Percentiles rank a stretch among this genome's conserved stretches.
phyloP scores from a whole-genome alignment of 306 rosid genomes.

The Trifolium dubium region DNA sequence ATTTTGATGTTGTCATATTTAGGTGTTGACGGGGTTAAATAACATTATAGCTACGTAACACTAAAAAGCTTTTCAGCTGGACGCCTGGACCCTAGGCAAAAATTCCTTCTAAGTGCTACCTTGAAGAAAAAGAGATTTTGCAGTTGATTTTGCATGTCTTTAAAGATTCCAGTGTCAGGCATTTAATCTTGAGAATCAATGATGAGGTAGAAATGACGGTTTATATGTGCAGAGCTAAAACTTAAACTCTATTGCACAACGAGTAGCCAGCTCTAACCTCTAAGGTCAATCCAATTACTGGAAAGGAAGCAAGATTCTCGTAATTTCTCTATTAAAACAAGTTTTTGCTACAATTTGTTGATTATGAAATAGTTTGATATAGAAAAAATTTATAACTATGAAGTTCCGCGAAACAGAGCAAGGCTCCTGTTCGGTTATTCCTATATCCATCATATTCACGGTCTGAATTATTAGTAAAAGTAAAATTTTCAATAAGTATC shows the following conservation, averaged over 20 bases:
- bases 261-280: no score
- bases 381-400: not conserved
- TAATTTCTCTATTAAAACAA: not conserved
- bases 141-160: constrained; percentile 16
- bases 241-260: not conserved
- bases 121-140: not conserved
- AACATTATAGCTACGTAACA: not conserved
- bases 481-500: not conserved
- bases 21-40: not conserved
- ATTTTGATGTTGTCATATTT: constrained; percentile 1
- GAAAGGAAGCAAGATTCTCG: constrained; percentile 9
- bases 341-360: not conserved
- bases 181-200: not conserved
- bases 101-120: constrained; percentile 10
- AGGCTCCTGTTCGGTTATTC: not conserved
- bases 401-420: not conserved
- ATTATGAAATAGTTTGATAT: not conserved
- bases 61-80: constrained; percentile 7
- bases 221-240: constrained; percentile 31
- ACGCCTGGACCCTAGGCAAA: constrained; percentile 15
- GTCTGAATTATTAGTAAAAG: not conserved
- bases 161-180: constrained; percentile 20
- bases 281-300: not conserved
- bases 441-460: not conserved
- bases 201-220: not conserved